These are phyloP conservation scores for Citrus australasica DNA, from an alignment of 345 rosid genomes.

Conservation along the genomic window DNA sequence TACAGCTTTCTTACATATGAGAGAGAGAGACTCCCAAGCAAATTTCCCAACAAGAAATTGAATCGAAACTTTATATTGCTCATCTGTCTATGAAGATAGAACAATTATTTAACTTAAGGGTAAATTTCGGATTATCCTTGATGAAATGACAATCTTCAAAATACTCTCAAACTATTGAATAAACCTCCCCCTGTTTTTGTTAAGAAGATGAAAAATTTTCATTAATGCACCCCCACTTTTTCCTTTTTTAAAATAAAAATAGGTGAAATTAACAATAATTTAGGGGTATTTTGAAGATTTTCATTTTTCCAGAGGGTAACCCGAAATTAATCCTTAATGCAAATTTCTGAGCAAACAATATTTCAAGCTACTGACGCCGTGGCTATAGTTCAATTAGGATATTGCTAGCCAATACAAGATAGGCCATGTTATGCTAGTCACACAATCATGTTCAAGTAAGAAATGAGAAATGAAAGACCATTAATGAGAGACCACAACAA, in stretches of 20 bases:
- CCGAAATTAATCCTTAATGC: background rate
- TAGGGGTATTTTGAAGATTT: no score
- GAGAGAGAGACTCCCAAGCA: background rate
- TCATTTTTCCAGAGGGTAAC: no score
- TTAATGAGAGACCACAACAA: background rate
- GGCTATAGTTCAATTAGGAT: background rate
- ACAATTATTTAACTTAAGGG: background rate
- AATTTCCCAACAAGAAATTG: background rate
- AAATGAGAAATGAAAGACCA: background rate
- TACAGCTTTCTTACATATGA: background rate
- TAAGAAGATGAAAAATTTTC: no score
- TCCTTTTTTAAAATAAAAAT: no score
- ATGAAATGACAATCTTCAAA: no score
- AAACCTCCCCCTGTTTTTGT: no score
- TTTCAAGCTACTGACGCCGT: background rate
- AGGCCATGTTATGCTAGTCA: background rate
- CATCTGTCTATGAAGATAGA: background rate
- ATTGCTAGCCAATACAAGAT: background rate
- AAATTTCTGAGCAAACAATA: background rate
- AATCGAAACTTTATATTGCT: background rate
- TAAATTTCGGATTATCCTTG: no score
- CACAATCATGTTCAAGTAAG: background rate
- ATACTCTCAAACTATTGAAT: no score
- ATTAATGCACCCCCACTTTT: no score
- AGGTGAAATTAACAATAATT: no score